Base-by-base conservation (phyloP, 495 filamentous ascomycete genomes). In the Neurospora tetraspora region DNA sequence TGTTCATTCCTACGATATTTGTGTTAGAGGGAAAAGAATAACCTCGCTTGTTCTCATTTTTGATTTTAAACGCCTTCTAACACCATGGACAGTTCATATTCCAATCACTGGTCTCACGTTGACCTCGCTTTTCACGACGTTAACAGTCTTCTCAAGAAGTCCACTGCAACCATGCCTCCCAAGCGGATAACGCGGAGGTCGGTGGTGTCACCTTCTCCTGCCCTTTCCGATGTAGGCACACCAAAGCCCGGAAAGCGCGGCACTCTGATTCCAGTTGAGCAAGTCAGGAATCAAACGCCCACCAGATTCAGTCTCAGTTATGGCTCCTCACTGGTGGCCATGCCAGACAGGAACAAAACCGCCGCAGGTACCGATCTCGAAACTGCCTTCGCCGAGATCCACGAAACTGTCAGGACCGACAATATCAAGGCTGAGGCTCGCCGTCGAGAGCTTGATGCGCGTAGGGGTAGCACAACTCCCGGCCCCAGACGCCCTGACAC, bases 271-370 rank as follows among this genome's bases (percentile, higher is more conserved):
- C 31, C 27, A 14, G 36, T 39, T 31, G 39, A 68, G 43, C 69
- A 39, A 14, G 59, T 70, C 27, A 76, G 76, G 36, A 71, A 75
- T 12, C 47, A 74, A 1, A 61, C 79, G 23, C 73, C 74, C 0
- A 71, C 77, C 69, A 80, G 76, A 71, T 77, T 78, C 72, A 81
- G 80, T 73, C 76, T 74, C 12, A 76, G 77, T 0, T 81, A 81
- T 71, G 80, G 80, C 69, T 79, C 80, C 5, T 71, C 78, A 40
- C 69, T 78, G 45, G 37, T 74, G 5, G 73, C 77, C 40, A 70
- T 77, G 38, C 80, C 78, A 10, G 74, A 77, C 34, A 71, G 72
- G 27, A 27, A 43, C 37, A 40, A 23, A 0, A 61, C 77, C 20
- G 69, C 69, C 37, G 73, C 69, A 27, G 73, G 73, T 27, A 72